Base-by-base conservation (phyloP, 1,284 basidiomycete genomes). In the Ceratobasidium theobromae region DNA sequence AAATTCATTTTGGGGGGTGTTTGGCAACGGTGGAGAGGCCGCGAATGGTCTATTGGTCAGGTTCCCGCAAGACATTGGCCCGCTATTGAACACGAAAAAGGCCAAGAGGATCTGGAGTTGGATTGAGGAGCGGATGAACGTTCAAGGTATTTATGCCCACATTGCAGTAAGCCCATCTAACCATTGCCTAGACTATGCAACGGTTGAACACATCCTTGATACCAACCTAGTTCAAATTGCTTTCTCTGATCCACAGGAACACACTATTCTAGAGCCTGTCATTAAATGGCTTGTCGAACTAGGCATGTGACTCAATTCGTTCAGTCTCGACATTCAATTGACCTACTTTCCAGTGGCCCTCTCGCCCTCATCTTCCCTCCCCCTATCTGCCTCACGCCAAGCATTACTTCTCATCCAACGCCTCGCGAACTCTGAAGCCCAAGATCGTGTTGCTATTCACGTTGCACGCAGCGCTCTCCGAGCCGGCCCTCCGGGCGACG, bases 281-380 rank as follows among this genome's bases (percentile, higher is more conserved):
- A 60, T 60, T 6, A 48, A 33, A 35, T 60, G 57, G 57, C 45
- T 60, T 21, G 30, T 60, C 8, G 57, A 60, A 25, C 23, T 60
- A 11, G 57, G 57, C 38, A 60, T n/a, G 43, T 23, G n/a, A 18
- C 12, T 48, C 12, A 9, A 28, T 30, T 27, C 21, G n/a, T 38
- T 38, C 25, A 38, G 38, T 53, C 33, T 53, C 33, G 38, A 14
- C 52, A 16, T 43, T 43, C 40, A n/a, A 16, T 48, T 32, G 9
- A 49, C 23, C 45, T 18, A 14, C 9, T 14, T 35, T 33, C 30
- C 27, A 23, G 27, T 38, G 32, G 32, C 12, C 16, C 33, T 28
- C 18, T 21, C 52, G 21, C 33, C 18, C 30, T 2, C 52, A 21
- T 53, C 33, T 35, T 16, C n/a, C 52, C 33, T 38, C 33, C 5